Conservation (phyloP, 1,139 yeast species). For the Yamadazyma triangularis region DNA sequence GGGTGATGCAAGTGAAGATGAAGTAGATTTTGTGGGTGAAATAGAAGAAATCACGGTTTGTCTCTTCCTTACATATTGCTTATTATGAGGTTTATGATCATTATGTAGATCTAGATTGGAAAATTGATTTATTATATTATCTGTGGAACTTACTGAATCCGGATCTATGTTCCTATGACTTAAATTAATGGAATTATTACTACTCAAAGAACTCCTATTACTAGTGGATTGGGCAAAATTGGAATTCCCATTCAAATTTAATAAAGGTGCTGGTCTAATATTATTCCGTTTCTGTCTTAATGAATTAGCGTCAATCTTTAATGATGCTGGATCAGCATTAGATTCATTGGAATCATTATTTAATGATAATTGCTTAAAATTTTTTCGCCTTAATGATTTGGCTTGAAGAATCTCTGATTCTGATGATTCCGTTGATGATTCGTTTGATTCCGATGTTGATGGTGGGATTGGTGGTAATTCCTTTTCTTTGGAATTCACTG, state of each 20-base stretch:
- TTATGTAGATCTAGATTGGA: conserved; percentile 27
- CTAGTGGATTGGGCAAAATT: conserved; percentile 1
- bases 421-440: conserved; percentile 1
- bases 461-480: conserved; percentile 39
- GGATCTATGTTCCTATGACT: conserved; percentile 28
- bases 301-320: conserved; percentile 11
- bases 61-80: conserved; percentile 20
- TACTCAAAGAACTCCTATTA: conserved; percentile 3
- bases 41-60: conserved; percentile 44
- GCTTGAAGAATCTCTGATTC: conserved; percentile 31
- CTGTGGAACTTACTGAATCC: conserved; percentile 20
- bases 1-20: conserved; percentile 11
- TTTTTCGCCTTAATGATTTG: conserved; percentile 66
- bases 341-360: conserved; percentile 4
- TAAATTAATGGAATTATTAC: conserved; percentile 11
- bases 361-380: conserved; percentile 66
- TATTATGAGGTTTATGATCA: conserved; percentile 6
- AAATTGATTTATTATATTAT: conserved; percentile 26
- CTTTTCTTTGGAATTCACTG: conserved; percentile 29
- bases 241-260: conserved; percentile 11
- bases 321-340: conserved; percentile 5
- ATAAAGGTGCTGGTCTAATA: conserved; percentile 22
- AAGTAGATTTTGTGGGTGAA: conserved; percentile 38
- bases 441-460: conserved; percentile 3
- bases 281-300: conserved; percentile 14